phyloP scores from a whole-genome alignment of 495 filamentous ascomycete species.

The Trichoderma erinaceum region DNA sequence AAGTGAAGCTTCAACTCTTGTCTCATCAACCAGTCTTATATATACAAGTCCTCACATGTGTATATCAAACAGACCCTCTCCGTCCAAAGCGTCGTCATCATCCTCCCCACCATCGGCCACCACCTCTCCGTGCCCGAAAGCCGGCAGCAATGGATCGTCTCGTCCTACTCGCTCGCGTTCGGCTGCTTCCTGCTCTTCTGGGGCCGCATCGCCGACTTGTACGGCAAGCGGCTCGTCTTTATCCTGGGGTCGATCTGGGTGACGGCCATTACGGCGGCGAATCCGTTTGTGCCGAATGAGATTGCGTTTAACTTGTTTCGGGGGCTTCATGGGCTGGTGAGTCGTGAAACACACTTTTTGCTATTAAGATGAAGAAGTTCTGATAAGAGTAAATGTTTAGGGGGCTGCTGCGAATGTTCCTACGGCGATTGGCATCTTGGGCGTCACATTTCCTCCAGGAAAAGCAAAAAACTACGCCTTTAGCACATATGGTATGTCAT shows the following conservation, averaged over 20 bases:
- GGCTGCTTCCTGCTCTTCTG: constrained; percentile 69
- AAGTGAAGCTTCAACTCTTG: constrained; percentile 18
- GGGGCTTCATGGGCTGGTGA: constrained; percentile 63
- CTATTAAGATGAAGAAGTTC: background rate
- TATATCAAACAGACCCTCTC: constrained; percentile 43
- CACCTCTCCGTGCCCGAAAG: constrained; percentile 49
- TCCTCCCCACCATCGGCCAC: constrained; percentile 51
- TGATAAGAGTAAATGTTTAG: constrained; percentile 36
- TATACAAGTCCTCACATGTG: no score
- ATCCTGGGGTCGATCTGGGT: constrained; percentile 60
- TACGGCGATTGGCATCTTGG: constrained; percentile 59
- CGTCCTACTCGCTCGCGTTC: constrained; percentile 56
- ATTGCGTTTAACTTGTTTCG: constrained; percentile 63
- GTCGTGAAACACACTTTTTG: constrained; percentile 17
- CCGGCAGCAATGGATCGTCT: constrained; percentile 58
- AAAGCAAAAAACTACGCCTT: constrained; percentile 62
- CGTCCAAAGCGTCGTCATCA: constrained; percentile 54
- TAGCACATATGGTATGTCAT: constrained; percentile 36
- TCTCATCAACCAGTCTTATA: no score
- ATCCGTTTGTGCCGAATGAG: constrained; percentile 61
- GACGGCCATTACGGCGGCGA: constrained; percentile 54
- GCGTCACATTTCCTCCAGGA: constrained; percentile 53
- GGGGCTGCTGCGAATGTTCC: constrained; percentile 62
- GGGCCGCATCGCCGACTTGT: constrained; percentile 67
- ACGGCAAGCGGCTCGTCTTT: constrained; percentile 65